These are phyloP conservation scores for Monilinia fructicola DNA, from an alignment of 2,329 filamentous ascomycete species.

Conservation along the genomic window DNA sequence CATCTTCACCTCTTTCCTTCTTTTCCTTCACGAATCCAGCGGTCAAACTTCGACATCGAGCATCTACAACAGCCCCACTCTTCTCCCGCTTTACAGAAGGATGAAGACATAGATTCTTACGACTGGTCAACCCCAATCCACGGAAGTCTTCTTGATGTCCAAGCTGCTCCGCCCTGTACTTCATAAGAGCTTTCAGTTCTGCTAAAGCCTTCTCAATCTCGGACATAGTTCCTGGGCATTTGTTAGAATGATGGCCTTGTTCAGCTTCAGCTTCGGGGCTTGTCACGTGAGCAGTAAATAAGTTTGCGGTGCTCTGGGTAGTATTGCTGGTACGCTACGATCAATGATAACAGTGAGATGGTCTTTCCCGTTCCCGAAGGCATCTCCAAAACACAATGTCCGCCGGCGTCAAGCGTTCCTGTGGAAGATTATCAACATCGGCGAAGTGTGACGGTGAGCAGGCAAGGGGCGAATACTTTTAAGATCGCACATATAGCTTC, in stretches of 20 bases:
- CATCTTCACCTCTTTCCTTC: conserved; percentile 90
- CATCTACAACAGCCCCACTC: conserved; percentile 89
- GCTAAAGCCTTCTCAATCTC: conserved; percentile 97
- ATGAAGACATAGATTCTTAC: conserved; percentile 95
- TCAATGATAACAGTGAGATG: conserved; percentile 88
- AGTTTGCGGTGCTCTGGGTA: conserved; percentile 92
- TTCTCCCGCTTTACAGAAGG: conserved; percentile 96
- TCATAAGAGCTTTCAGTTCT: conserved; percentile 90
- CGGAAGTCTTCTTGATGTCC: conserved; percentile 90
- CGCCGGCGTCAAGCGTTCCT: conserved; percentile 84
- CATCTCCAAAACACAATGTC: conserved; percentile 98
- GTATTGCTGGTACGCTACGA: conserved; percentile 93
- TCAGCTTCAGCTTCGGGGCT: not conserved
- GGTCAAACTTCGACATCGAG: conserved; percentile 91
- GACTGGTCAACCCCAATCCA: conserved; percentile 86
- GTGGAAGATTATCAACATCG: conserved; percentile 26
- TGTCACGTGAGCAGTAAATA: conserved; percentile 89
- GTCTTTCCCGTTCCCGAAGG: conserved; percentile 98
- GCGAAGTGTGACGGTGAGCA: not conserved
- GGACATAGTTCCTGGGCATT: conserved; percentile 77
- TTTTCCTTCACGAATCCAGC: conserved; percentile 98
- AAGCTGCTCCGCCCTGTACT: conserved; percentile 86
- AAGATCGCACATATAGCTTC: conserved; percentile 77
- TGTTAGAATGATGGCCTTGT: not conserved
- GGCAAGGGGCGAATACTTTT: conserved; percentile 51